A percentile compares a stretch with the other conserved stretches of the same genome.
Evolutionary conservation across 2,329 filamentous ascomycete species (phyloP).

Genomic region (Triangularia setosa): DNA sequence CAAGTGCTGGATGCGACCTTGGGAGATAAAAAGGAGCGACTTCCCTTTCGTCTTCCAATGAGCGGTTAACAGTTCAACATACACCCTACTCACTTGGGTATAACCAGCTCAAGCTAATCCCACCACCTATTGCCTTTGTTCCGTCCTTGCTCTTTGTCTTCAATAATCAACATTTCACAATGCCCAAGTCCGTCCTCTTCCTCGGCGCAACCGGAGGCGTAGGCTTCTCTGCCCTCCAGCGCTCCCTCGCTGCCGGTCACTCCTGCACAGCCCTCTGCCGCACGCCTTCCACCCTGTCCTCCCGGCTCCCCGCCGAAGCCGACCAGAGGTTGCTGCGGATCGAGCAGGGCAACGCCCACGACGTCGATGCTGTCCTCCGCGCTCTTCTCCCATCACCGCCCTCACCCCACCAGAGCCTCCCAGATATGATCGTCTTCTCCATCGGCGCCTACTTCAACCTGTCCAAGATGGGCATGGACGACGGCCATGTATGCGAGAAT

Average conservation of each 20-base stretch:
- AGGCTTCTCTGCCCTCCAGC: constrained; percentile 44
- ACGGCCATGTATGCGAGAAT: constrained; percentile 46
- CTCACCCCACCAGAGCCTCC: constrained; percentile 28
- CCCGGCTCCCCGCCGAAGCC: constrained; percentile 29
- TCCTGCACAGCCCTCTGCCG: constrained; percentile 48
- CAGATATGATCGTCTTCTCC: constrained; percentile 45
- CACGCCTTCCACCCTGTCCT: constrained; percentile 45
- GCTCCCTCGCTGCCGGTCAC: constrained; percentile 43
- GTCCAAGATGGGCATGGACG: constrained; percentile 36
- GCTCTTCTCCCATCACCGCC: constrained; percentile 32
- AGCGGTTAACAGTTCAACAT: background rate
- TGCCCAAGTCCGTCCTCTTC: constrained; percentile 44
- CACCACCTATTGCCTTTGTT: background rate
- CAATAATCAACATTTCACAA: constrained; percentile 3
- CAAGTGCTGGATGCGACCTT: background rate
- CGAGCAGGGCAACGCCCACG: constrained; percentile 45
- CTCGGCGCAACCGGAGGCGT: constrained; percentile 51
- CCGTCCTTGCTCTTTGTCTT: background rate
- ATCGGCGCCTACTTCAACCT: constrained; percentile 41
- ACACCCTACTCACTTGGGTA: background rate
- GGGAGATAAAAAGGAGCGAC: background rate
- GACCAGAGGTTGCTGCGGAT: constrained; percentile 38
- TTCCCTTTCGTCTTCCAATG: background rate
- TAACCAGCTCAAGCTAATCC: no score
- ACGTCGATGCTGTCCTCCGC: constrained; percentile 35